Percentiles rank a stretch among this genome's conserved stretches.
Conservation (phyloP, 1,139 yeast species). For the Geotrichum reessii region DNA sequence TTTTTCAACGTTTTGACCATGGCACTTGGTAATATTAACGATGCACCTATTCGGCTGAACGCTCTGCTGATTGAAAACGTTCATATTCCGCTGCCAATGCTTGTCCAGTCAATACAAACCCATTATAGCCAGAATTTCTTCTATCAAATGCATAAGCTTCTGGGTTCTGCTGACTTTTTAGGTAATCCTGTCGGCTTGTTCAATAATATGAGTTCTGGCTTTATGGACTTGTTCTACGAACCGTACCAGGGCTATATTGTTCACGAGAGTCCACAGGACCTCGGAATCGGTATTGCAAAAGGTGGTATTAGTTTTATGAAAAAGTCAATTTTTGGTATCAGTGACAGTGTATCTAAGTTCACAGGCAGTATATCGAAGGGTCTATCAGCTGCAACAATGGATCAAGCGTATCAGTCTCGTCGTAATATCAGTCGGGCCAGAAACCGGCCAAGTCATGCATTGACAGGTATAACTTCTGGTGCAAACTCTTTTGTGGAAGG, state of each 20-base stretch:
- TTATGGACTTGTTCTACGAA: constrained; percentile 90
- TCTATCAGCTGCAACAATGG: constrained; percentile 82
- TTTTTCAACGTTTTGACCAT: constrained; percentile 81
- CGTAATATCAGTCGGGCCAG: constrained; percentile 68
- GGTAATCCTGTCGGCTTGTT: constrained; percentile 97
- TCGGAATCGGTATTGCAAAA: constrained; percentile 91
- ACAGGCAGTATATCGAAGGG: constrained; percentile 96
- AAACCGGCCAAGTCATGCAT: constrained; percentile 77
- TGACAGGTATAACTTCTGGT: constrained; percentile 80
- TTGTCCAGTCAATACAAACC: constrained; percentile 64
- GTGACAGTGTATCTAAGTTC: constrained; percentile 86
- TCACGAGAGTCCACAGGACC: constrained; percentile 90
- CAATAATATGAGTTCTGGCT: constrained; percentile 88
- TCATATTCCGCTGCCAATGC: constrained; percentile 72
- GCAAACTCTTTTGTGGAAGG: constrained; percentile 87
- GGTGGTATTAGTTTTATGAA: constrained; percentile 92
- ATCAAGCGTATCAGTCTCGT: constrained; percentile 73
- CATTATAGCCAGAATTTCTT: constrained; percentile 91
- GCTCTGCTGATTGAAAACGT: constrained; percentile 84
- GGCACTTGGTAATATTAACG: constrained; percentile 96
- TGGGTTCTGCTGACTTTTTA: constrained; percentile 92
- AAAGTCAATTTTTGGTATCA: constrained; percentile 88
- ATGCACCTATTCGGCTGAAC: constrained; percentile 87
- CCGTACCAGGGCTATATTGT: constrained; percentile 93
- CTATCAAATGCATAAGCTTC: constrained; percentile 82